Base-by-base conservation (phyloP, 371 early-diverging fungal species). In the Actinomortierella ambigua region DNA sequence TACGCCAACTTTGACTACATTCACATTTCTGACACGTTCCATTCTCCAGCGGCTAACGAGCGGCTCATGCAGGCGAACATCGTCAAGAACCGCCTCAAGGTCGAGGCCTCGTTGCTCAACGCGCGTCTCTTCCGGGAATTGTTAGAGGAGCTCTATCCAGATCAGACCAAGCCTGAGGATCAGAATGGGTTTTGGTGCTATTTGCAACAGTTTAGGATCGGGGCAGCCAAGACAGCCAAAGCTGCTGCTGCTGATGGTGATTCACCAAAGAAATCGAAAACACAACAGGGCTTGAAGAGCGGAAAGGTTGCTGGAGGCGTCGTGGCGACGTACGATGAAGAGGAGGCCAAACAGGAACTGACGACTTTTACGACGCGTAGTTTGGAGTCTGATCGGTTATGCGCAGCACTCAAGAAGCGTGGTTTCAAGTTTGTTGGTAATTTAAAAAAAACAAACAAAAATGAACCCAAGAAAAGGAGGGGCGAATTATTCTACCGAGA, bases 381-480 rank as follows among this genome's bases (percentile, higher is more conserved):
- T 15, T 62, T 24, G 5, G 57, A 57, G 13, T 70, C 71, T 4
- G 71, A 70, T 50, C 41, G 71, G n/a, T 22, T 70, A 53, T 65
- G 71, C 18, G 62, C 54, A 1, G 71, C 61, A 28, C 62, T 70
- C 8, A 70, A 65, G 59, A 70, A 70, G 50, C 71, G 61, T 18
- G 71, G 71, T 0, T 70, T 70, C 59, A 70, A 70, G 56, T 70
- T 70, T 62, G 71, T 70, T 23, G 69, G 69, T 62, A 59, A 50
- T 41, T n/a, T 15, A 24, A 26, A 5, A 23, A 15, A 41, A 41
- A 41, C 8, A 41, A 15, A 11, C 11, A 15, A 15, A 24, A 29
- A 29, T 13, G 29, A n/a, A 11, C 17, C 15, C 17, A n/a, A 29
- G 18, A 18, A 27, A 52, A 6, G 9, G n/a, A n/a, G n/a, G n/a